A percentile compares a stretch with the other conserved stretches of the same genome.
These are phyloP conservation scores for Lactarius akahatsu DNA, from an alignment of 768 basidiomycete species.

Conservation along the genomic window DNA sequence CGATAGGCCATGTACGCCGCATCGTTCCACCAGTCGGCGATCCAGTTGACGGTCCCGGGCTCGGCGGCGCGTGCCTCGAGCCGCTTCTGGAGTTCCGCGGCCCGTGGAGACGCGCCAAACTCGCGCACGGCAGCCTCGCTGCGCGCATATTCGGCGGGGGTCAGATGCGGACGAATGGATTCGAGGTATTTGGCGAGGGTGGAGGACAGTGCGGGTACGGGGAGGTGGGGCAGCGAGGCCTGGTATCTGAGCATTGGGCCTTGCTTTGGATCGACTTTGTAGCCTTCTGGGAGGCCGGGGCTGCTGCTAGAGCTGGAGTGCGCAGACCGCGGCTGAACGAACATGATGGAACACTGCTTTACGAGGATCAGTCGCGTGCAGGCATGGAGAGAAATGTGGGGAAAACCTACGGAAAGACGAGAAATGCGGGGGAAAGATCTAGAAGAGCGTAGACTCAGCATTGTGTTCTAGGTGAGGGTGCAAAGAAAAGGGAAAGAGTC, in stretches of 20 bases:
- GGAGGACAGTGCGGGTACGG: constrained; percentile 79
- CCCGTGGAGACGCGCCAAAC: constrained; percentile 70
- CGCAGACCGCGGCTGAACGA: neutral
- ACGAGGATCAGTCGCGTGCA: neutral
- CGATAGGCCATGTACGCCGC: constrained; percentile 84
- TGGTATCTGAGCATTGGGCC: constrained; percentile 74
- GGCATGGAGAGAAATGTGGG: neutral
- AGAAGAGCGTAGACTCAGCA: constrained; percentile 9
- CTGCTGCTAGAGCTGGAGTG: constrained; percentile 7
- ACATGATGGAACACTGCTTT: constrained; percentile 6
- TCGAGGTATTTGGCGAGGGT: constrained; percentile 90
- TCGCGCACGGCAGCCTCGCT: constrained; percentile 59
- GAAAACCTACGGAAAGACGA: constrained; percentile 18
- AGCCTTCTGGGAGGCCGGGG: constrained; percentile 41
- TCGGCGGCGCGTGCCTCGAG: constrained; percentile 72
- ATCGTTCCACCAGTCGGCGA: constrained; percentile 99
- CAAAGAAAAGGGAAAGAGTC: neutral
- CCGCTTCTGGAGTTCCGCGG: constrained; percentile 71
- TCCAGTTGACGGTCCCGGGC: constrained; percentile 68
- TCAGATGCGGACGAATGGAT: constrained; percentile 73
- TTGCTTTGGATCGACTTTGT: constrained; percentile 55
- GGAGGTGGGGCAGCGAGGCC: constrained; percentile 69
- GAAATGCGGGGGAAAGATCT: constrained; percentile 3
- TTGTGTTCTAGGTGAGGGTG: constrained; percentile 10
- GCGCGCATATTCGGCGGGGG: constrained; percentile 55